Conservation (phyloP, 768 basidiomycete species). For the Psilocybe cubensis region DNA sequence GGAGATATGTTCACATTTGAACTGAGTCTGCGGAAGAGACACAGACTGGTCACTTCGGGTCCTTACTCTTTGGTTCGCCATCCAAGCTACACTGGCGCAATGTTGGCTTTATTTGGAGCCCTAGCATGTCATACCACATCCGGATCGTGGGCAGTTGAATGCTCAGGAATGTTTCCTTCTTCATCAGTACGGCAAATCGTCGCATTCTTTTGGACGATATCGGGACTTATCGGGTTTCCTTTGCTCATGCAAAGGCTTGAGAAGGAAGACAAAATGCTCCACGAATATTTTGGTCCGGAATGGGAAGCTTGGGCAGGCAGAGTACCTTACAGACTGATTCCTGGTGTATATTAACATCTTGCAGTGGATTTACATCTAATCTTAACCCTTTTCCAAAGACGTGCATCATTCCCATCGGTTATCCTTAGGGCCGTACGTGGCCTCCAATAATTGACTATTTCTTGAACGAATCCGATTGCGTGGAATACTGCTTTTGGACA, state of each 20-base stretch:
- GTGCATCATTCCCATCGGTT: no score
- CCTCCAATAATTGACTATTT: no score
- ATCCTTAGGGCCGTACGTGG: no score
- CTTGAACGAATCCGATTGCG: no score
- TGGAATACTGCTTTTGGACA: no score
- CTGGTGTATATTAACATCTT: conserved; percentile 27
- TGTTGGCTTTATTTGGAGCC: conserved; percentile 14
- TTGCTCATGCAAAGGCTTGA: conserved; percentile 22
- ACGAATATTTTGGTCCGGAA: conserved; percentile 30
- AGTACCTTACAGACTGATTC: conserved; percentile 34
- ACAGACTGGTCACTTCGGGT: conserved; percentile 19
- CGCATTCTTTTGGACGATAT: conserved; percentile 16
- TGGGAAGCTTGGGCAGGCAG: conserved; percentile 34
- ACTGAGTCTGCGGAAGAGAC: conserved; percentile 18
- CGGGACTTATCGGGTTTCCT: background rate
- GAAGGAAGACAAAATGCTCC: conserved; percentile 34
- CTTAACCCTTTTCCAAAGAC: no score
- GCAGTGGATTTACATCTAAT: no score
- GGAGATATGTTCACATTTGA: conserved; percentile 23
- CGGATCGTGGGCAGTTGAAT: conserved; percentile 20
- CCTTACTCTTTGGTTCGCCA: conserved; percentile 23
- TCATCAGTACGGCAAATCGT: conserved; percentile 2
- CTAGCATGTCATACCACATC: conserved; percentile 9
- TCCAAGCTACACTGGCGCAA: conserved; percentile 17
- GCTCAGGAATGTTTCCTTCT: conserved; percentile 13